phyloP scores from a whole-genome alignment of 2,329 filamentous ascomycete genomes.

The Colletotrichum sp. region DNA sequence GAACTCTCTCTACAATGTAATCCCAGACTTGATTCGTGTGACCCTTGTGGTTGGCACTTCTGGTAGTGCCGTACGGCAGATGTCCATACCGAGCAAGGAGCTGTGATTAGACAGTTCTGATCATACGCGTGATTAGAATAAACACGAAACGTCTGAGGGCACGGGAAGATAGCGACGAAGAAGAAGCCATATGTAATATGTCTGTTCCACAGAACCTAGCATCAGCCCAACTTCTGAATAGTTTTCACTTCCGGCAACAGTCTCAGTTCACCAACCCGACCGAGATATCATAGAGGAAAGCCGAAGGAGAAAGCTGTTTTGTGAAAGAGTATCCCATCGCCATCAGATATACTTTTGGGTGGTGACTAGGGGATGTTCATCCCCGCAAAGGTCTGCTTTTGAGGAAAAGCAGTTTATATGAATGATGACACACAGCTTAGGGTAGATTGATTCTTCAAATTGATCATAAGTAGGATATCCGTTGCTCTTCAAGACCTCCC shows the following conservation, averaged over 20 bases:
- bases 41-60: accelerated
- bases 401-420: background rate
- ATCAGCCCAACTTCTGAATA: accelerated
- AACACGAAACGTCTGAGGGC: background rate
- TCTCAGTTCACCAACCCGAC: too few species aligned
- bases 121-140: background rate
- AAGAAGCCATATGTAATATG: accelerated
- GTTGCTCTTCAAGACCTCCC: accelerated
- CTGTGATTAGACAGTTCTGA: too few species aligned
- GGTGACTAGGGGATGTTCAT: accelerated
- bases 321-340: too few species aligned
- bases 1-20: accelerated
- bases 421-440: too few species aligned
- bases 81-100: background rate
- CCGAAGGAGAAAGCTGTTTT: too few species aligned
- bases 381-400: background rate
- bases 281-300: too few species aligned
- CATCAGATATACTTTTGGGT: accelerated
- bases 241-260: too few species aligned
- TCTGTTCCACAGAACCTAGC: background rate
- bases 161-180: accelerated
- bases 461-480: background rate
- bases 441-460: background rate
- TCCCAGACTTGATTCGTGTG: too few species aligned
- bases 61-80: accelerated